Evolutionary conservation across 169 alveolate species (phyloP).

Genomic region (Babesia bigemina): DNA sequence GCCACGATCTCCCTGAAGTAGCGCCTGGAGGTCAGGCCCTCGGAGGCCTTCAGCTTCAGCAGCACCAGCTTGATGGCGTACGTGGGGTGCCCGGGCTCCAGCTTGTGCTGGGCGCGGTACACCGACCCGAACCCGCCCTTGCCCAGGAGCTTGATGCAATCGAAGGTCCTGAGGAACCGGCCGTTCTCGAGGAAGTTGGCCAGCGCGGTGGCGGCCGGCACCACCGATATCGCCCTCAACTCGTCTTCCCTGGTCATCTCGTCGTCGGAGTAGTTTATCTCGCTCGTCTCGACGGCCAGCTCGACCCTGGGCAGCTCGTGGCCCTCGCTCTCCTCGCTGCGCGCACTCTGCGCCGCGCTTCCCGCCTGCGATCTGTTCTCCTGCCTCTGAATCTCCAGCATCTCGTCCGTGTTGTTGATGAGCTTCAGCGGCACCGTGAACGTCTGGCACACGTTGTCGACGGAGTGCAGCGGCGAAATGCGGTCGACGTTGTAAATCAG

Average conservation of each 20-base stretch:
- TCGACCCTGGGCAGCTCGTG: not conserved
- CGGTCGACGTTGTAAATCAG: conserved; percentile 26
- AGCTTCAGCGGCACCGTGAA: conserved; percentile 13
- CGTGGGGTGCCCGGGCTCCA: conserved; percentile 87
- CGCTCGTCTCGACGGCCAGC: not conserved
- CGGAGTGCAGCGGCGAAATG: conserved; percentile 14
- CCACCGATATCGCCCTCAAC: conserved; percentile 28
- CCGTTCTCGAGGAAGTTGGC: conserved; percentile 83
- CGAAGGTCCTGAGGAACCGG: conserved; percentile 82
- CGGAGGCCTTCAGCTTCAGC: conserved; percentile 79
- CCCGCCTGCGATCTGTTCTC: not conserved
- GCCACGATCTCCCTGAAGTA: conserved; percentile 89
- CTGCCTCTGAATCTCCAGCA: not conserved
- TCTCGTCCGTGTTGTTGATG: not conserved
- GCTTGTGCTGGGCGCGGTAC: conserved; percentile 83
- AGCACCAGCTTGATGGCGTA: conserved; percentile 86
- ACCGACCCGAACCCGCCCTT: conserved; percentile 90
- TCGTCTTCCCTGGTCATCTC: conserved; percentile 15
- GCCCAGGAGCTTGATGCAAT: conserved; percentile 82
- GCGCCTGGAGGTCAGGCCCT: conserved; percentile 81
- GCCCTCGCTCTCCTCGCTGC: not conserved
- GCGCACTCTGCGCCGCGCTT: not conserved
- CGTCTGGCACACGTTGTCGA: conserved; percentile 11
- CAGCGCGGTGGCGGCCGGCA: conserved; percentile 45
- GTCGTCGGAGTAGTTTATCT: not conserved